Conservation (phyloP, 169 alveolate genomes). For the Babesia sp. region DNA sequence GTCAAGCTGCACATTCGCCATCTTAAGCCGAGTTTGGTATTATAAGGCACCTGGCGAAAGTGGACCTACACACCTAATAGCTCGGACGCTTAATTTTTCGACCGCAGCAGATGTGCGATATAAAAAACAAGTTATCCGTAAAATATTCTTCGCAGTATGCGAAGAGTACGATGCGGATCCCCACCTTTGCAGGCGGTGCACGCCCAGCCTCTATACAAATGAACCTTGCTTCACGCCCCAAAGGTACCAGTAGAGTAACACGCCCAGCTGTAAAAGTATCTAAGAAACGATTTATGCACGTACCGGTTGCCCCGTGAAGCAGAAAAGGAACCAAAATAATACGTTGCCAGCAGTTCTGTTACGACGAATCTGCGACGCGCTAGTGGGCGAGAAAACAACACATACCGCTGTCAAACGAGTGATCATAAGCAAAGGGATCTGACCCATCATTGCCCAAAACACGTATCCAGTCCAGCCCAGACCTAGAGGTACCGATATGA, state of each 20-base stretch:
- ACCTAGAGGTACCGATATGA: slow-evolving; percentile 86
- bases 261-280: slow-evolving; percentile 45
- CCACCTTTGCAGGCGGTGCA: slow-evolving; percentile 26
- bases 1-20: slow-evolving; percentile 34
- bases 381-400: neutral
- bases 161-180: too few species aligned
- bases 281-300: neutral
- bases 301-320: slow-evolving; percentile 94
- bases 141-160: too few species aligned
- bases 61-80: neutral
- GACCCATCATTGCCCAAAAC: slow-evolving; percentile 75
- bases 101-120: neutral
- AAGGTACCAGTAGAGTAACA: slow-evolving; percentile 69
- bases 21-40: neutral
- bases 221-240: slow-evolving; percentile 74
- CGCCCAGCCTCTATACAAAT: slow-evolving; percentile 10
- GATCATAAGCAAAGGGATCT: slow-evolving; percentile 75
- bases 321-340: slow-evolving; percentile 89
- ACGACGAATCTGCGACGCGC: slow-evolving; percentile 71
- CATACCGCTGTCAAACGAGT: slow-evolving; percentile 69
- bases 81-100: neutral
- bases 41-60: neutral
- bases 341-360: slow-evolving; percentile 86
- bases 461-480: slow-evolving; percentile 90
- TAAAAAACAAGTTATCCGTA: neutral